Conservation (phyloP, 2,329 filamentous ascomycete species). For the Clathrospora elynae region DNA sequence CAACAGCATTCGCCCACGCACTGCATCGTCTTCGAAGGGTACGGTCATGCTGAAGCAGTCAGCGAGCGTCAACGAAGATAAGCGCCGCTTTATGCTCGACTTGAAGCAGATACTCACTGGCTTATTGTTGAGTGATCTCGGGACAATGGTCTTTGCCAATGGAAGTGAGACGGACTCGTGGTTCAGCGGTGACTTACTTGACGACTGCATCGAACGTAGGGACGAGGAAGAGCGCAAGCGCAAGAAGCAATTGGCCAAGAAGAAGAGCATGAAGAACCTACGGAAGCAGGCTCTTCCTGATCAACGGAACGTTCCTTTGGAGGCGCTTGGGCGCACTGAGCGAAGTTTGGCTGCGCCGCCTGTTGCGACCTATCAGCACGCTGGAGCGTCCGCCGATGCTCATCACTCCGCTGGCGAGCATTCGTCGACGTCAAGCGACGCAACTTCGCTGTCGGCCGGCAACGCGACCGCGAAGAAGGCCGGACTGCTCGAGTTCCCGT, state of each 20-base stretch:
- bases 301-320: conserved; percentile 49
- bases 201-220: conserved; percentile 50
- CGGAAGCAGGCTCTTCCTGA: conserved; percentile 44
- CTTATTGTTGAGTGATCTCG: conserved; percentile 85
- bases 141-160: conserved; percentile 80
- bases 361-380: conserved; percentile 51
- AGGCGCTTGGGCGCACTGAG: conserved; percentile 51
- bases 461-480: conserved; percentile 51
- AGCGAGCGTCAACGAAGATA: conserved; percentile 67
- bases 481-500: conserved; percentile 70
- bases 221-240: conserved; percentile 50
- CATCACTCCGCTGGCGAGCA: conserved; percentile 53
- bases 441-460: conserved; percentile 50
- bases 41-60: conserved; percentile 66
- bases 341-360: conserved; percentile 50
- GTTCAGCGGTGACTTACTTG: conserved; percentile 68
- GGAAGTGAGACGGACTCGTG: conserved; percentile 93
- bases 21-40: conserved; percentile 69
- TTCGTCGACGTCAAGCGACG: conserved; percentile 53
- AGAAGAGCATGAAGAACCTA: conserved; percentile 67
- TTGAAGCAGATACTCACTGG: conserved; percentile 81
- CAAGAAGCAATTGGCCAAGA: conserved; percentile 45
- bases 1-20: conserved; percentile 67
- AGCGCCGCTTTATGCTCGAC: conserved; percentile 76
- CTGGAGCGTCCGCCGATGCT: conserved; percentile 45